These are phyloP conservation scores for Salvia miltiorrhiza DNA, from an alignment of 257 asterid genomes.

Conservation along the genomic window DNA sequence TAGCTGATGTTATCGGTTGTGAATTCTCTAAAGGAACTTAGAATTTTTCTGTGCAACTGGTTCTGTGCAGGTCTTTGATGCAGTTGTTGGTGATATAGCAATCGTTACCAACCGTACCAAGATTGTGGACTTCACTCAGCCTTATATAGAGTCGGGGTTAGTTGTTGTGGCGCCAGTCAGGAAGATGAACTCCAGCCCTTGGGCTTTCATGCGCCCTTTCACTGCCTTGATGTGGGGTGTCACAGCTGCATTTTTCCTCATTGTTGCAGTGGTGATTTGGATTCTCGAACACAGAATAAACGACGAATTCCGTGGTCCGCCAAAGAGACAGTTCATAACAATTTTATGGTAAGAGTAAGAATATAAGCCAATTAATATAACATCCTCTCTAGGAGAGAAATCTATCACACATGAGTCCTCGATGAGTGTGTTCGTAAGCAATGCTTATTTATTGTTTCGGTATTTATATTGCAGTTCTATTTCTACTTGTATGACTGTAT, in stretches of 20 bases:
- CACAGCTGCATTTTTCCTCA: constrained; percentile 58
- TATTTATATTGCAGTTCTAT: not conserved
- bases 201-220: constrained; percentile 83
- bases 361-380: not conserved
- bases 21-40: not conserved
- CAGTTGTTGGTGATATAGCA: constrained; percentile 78
- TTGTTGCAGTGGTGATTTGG: constrained; percentile 72
- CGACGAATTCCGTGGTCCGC: constrained; percentile 84
- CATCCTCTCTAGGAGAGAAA: not conserved
- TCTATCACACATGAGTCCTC: not conserved
- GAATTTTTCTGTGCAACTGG: not conserved
- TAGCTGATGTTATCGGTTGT: not conserved
- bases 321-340: constrained; percentile 63
- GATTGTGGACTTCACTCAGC: constrained; percentile 82
- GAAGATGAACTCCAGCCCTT: constrained; percentile 50
- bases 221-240: constrained; percentile 62
- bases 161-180: constrained; percentile 63
- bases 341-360: constrained; percentile 73
- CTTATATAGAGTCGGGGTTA: constrained; percentile 74
- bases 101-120: constrained; percentile 69
- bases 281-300: constrained; percentile 71
- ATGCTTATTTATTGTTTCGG: not conserved
- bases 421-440: not conserved
- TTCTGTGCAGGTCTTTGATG: constrained; percentile 64
- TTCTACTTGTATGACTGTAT: not conserved